Conservation (phyloP, 805 yeast genomes). For the Candida xiaguanensis region DNA sequence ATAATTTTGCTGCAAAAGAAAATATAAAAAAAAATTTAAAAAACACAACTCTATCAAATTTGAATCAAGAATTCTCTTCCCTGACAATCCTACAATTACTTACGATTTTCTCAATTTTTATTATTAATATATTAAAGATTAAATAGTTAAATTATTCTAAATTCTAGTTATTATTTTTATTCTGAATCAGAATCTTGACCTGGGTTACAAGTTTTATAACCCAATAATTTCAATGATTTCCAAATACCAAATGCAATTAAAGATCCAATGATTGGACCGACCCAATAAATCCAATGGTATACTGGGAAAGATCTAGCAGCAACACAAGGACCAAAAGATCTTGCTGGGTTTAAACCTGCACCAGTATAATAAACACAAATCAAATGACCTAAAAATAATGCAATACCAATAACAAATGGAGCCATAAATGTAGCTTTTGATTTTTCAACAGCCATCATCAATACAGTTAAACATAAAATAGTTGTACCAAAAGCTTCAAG, state of each 20-base stretch:
- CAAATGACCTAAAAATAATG: constrained; percentile 79
- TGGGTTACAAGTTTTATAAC: constrained; percentile 60
- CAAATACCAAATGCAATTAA: constrained; percentile 63
- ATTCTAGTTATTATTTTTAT: constrained; percentile 13
- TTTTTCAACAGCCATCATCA: constrained; percentile 82
- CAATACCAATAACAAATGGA: constrained; percentile 78
- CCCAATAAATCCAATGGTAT: constrained; percentile 92
- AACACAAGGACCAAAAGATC: constrained; percentile 80
- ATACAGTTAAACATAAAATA: constrained; percentile 69
- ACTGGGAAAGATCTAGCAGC: constrained; percentile 70
- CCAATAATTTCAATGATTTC: constrained; percentile 59
- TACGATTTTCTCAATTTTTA: not conserved
- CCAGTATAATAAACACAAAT: constrained; percentile 81
- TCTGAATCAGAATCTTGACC: constrained; percentile 63
- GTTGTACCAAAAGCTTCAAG: constrained; percentile 79
- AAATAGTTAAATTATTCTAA: too few species aligned
- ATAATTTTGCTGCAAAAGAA: not conserved
- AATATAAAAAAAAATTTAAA: not conserved
- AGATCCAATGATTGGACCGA: constrained; percentile 79
- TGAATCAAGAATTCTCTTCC: too few species aligned
- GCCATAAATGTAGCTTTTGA: constrained; percentile 73
- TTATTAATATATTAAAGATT: too few species aligned
- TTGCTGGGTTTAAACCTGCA: constrained; percentile 90
- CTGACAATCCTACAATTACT: too few species aligned
- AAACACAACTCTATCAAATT: not conserved